phyloP scores from a whole-genome alignment of 805 yeast species.

The Metschnikowia cerradonensis region DNA sequence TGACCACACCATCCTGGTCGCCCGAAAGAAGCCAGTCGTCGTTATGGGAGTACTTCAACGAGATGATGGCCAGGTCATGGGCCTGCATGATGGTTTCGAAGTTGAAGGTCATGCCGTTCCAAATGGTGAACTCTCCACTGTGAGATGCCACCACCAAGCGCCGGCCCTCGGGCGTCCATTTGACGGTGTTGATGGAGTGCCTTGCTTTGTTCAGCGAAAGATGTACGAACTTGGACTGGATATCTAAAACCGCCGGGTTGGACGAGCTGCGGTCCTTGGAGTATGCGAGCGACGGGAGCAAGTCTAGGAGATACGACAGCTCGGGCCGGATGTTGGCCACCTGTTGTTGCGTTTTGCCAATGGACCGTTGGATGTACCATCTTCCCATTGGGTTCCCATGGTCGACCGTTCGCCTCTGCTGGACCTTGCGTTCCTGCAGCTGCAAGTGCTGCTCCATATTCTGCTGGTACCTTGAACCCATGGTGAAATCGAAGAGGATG shows the following conservation, averaged over 20 bases:
- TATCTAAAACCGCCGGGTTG: constrained; percentile 50
- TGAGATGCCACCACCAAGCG: constrained; percentile 84
- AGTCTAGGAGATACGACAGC: constrained; percentile 56
- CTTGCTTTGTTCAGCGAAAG: constrained; percentile 85
- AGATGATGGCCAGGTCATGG: constrained; percentile 84
- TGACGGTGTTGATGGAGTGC: constrained; percentile 84
- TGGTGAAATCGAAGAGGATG: background rate
- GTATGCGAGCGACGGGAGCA: constrained; percentile 66
- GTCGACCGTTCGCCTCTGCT: constrained; percentile 69
- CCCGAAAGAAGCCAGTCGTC: constrained; percentile 95
- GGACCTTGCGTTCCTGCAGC: constrained; percentile 47
- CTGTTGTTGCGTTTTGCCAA: constrained; percentile 41
- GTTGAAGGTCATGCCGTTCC: constrained; percentile 94
- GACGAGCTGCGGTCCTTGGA: constrained; percentile 29
- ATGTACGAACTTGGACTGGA: constrained; percentile 81
- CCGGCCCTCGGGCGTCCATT: constrained; percentile 97
- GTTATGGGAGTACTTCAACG: constrained; percentile 76
- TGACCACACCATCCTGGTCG: constrained; percentile 86
- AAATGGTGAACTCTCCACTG: constrained; percentile 92
- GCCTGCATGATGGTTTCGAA: constrained; percentile 99
- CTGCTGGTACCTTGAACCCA: constrained; percentile 17
- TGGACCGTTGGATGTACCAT: constrained; percentile 46
- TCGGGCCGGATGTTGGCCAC: constrained; percentile 64
- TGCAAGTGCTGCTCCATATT: constrained; percentile 41
- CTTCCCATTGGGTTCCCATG: constrained; percentile 73